A percentile compares a stretch with the other conserved stretches of the same genome.
Conservation (phyloP, 1,284 basidiomycete species). For the Sutorius eximius region DNA sequence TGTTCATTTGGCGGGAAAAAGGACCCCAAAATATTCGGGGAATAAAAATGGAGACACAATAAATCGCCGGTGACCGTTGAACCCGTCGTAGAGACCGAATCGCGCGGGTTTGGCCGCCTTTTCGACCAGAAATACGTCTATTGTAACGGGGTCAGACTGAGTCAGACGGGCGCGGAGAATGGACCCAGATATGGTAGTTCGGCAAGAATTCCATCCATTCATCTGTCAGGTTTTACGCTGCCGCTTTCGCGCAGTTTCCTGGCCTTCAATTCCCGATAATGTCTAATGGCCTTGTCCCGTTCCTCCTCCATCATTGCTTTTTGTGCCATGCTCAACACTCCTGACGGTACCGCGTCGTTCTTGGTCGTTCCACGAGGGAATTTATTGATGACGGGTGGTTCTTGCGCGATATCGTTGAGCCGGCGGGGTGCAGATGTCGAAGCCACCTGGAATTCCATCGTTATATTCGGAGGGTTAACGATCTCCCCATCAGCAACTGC, state of each 20-base stretch:
- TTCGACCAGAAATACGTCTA: constrained; percentile 2
- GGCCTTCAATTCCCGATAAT: constrained; percentile 70
- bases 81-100: constrained; percentile 1
- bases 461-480: constrained; percentile 32
- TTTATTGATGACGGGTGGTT: constrained; percentile 54
- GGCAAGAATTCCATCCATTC: constrained; percentile 4
- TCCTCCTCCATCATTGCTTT: constrained; percentile 73
- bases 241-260: constrained; percentile 24
- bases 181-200: constrained; percentile 10
- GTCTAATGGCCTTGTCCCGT: constrained; percentile 62
- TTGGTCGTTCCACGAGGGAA: constrained; percentile 42
- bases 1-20: not conserved
- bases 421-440: constrained; percentile 61
- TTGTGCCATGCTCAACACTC: constrained; percentile 70
- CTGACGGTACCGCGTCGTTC: constrained; percentile 33
- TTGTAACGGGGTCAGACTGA: not conserved
- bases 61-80: constrained; percentile 4
- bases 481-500: constrained; percentile 1
- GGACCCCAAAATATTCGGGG: not conserved
- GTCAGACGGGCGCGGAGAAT: not conserved
- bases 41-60: constrained; percentile 9
- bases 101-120: not conserved
- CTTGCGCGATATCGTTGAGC: constrained; percentile 69
- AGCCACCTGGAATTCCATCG: constrained; percentile 55
- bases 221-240: constrained; percentile 8